These are phyloP conservation scores for Dipodascus geniculatus DNA, from an alignment of 805 yeast species.

Conservation along the genomic window DNA sequence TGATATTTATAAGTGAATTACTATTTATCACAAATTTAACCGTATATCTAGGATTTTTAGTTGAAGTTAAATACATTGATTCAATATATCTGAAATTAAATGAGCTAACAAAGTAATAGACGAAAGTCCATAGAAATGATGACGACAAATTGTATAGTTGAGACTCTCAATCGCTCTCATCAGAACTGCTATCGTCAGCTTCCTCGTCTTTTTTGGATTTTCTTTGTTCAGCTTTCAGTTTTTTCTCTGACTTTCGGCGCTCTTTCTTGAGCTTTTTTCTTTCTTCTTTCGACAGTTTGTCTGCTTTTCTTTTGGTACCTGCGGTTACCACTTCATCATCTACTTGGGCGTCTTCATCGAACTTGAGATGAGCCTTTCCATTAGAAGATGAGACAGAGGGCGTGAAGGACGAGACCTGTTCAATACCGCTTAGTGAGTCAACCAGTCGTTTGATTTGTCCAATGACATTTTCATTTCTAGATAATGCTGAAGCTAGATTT, in stretches of 20 bases:
- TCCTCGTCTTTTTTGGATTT: slow-evolving; percentile 6
- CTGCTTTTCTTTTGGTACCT: not conserved
- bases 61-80: not conserved
- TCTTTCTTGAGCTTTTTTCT: slow-evolving; percentile 17
- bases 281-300: slow-evolving; percentile 11
- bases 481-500: slow-evolving; percentile 4
- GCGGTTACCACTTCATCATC: not conserved
- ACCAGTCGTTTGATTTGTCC: slow-evolving; percentile 3
- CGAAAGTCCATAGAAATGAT: not conserved
- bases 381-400: not conserved
- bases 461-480: slow-evolving; percentile 3
- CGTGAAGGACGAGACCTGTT: not conserved
- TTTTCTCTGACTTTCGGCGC: slow-evolving; percentile 16
- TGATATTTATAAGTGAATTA: not conserved
- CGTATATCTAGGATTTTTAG: not conserved
- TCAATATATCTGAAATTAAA: not conserved
- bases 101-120: not conserved
- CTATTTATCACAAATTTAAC: not conserved
- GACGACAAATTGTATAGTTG: not conserved
- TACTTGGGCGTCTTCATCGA: not conserved
- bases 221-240: slow-evolving; percentile 9
- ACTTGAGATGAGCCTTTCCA: not conserved
- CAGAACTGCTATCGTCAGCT: not conserved
- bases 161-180: not conserved
- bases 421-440: slow-evolving; percentile 2